phyloP scores from a whole-genome alignment of 768 basidiomycete genomes.

The Xerocomellus amylosporus region DNA sequence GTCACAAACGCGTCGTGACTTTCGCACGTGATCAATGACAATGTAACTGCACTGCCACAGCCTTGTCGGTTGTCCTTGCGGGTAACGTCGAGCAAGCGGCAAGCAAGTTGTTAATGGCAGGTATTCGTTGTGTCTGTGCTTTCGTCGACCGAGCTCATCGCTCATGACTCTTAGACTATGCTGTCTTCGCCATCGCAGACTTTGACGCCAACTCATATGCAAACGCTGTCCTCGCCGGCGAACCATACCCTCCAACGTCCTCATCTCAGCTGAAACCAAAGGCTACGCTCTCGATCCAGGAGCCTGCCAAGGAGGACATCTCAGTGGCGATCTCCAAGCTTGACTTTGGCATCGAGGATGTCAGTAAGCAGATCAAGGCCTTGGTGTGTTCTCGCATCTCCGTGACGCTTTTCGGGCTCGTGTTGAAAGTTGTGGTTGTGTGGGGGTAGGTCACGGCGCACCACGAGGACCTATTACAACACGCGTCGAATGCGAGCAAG shows the following conservation, averaged over 20 bases:
- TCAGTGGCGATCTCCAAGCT: slow-evolving; percentile 87
- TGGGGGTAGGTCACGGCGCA: slow-evolving; percentile 74
- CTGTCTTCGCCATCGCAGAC: slow-evolving; percentile 65
- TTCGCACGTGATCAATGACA: slow-evolving; percentile 22
- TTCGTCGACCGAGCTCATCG: neutral
- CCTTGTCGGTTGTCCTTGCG: neutral
- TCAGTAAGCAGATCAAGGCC: slow-evolving; percentile 83
- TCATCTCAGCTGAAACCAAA: slow-evolving; percentile 22
- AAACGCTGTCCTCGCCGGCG: slow-evolving; percentile 83
- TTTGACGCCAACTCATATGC: slow-evolving; percentile 93
- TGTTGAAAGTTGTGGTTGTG: neutral
- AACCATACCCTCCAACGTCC: slow-evolving; percentile 59
- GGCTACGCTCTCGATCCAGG: slow-evolving; percentile 34
- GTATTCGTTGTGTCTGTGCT: slow-evolving; percentile 8
- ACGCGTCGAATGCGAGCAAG: slow-evolving; percentile 72
- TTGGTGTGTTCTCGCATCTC: slow-evolving; percentile 49
- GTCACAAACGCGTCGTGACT: slow-evolving; percentile 32
- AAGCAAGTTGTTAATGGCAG: slow-evolving; percentile 16
- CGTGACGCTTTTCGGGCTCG: too few species aligned
- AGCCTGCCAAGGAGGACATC: slow-evolving; percentile 79
- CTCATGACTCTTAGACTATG: slow-evolving; percentile 52
- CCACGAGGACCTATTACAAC: slow-evolving; percentile 77
- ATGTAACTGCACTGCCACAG: slow-evolving; percentile 21
- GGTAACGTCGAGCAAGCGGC: neutral
- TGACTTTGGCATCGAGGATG: slow-evolving; percentile 85